Conservation (phyloP, 2,329 filamentous ascomycete species). For the Dactylonectria macrodidyma region DNA sequence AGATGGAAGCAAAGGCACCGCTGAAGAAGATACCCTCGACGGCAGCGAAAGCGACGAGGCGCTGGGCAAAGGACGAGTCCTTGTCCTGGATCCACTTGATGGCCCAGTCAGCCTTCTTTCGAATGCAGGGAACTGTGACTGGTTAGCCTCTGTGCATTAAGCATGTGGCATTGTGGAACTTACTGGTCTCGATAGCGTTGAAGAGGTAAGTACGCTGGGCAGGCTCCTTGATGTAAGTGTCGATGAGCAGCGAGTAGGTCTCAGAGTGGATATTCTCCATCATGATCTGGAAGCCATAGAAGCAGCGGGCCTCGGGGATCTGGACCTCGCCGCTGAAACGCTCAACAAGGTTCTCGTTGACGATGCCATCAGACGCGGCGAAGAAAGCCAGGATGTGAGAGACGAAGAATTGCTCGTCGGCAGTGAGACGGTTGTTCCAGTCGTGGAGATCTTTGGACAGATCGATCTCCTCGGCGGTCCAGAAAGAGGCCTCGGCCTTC, state of each 20-base stretch:
- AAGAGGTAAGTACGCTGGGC: slow-evolving; percentile 95
- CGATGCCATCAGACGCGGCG: slow-evolving; percentile 97
- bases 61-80: slow-evolving; percentile 94
- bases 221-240: slow-evolving; percentile 99
- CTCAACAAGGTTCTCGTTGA: slow-evolving; percentile 99
- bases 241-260: slow-evolving; percentile 98
- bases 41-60: slow-evolving; percentile 95
- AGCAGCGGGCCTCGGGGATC: slow-evolving; percentile 97
- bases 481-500: slow-evolving; percentile 99
- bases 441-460: slow-evolving; percentile 99
- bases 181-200: slow-evolving; percentile 98
- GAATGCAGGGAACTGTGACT: slow-evolving; percentile 87
- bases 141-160: slow-evolving; percentile 36
- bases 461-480: slow-evolving; percentile 99
- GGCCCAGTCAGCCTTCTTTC: slow-evolving; percentile 99
- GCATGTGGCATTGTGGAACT: slow-evolving; percentile 51
- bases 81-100: slow-evolving; percentile 95
- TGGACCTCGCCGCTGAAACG: slow-evolving; percentile 98
- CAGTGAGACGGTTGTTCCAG: slow-evolving; percentile 98
- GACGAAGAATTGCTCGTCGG: slow-evolving; percentile 98
- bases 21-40: slow-evolving; percentile 99
- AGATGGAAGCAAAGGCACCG: slow-evolving; percentile 98
- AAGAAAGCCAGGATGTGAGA: slow-evolving; percentile 99
- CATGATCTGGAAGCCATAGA: slow-evolving; percentile 99
- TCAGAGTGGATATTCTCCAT: slow-evolving; percentile 99